Evolutionary conservation across 352 stramenopile genomes (phyloP).

Genomic region (Phytopythium montanum): DNA sequence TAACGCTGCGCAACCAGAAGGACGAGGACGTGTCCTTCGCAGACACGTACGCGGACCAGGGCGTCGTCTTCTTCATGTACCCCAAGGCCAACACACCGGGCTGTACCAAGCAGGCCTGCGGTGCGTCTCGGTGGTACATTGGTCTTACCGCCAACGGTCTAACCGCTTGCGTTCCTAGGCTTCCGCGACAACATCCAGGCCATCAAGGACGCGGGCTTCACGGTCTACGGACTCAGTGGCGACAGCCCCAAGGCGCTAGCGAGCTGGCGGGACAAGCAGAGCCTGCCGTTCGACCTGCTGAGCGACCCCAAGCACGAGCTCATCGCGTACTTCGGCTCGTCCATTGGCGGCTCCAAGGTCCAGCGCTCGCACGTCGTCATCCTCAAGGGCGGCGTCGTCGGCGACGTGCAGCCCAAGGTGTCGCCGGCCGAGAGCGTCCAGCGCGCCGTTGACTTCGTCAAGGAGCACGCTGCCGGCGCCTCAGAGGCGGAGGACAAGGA

Average conservation of each 20-base stretch:
- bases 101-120: slow-evolving; percentile 87
- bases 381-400: slow-evolving; percentile 71
- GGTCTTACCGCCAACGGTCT: not conserved
- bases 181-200: slow-evolving; percentile 84
- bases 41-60: slow-evolving; percentile 73
- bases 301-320: slow-evolving; percentile 80
- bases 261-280: slow-evolving; percentile 82
- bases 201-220: slow-evolving; percentile 77
- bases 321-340: slow-evolving; percentile 87
- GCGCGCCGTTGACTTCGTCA: slow-evolving; percentile 71
- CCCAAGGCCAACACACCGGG: slow-evolving; percentile 81
- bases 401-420: slow-evolving; percentile 76
- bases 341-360: slow-evolving; percentile 68
- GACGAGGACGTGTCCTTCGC: slow-evolving; percentile 45
- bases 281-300: slow-evolving; percentile 73
- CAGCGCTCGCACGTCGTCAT: slow-evolving; percentile 85
- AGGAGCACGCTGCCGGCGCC: slow-evolving; percentile 22
- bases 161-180: slow-evolving; percentile 18
- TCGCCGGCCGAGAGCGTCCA: slow-evolving; percentile 73
- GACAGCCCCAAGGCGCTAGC: slow-evolving; percentile 67
- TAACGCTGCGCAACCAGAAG: slow-evolving; percentile 75
- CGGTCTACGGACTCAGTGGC: slow-evolving; percentile 74
- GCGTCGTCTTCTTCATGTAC: slow-evolving; percentile 90
- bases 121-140: slow-evolving; percentile 24
- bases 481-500: slow-evolving; percentile 5